phyloP scores from a whole-genome alignment of 164 flowering plant genomes.

The Aristolochia contorta region DNA sequence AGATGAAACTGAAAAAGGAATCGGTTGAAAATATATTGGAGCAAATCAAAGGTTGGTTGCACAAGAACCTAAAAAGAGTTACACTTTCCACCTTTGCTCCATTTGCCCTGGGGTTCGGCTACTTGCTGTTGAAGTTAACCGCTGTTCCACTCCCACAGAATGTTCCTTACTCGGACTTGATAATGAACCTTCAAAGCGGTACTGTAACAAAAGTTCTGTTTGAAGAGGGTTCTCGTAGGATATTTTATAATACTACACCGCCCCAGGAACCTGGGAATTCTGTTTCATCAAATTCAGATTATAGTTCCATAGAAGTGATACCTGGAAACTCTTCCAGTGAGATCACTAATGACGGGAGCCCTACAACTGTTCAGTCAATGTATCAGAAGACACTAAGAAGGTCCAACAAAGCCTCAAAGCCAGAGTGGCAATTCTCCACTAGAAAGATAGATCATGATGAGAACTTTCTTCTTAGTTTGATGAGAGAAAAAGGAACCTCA shows the following conservation, averaged over 20 bases:
- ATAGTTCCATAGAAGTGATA: neutral
- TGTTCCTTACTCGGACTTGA: conserved; percentile 81
- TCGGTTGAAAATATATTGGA: conserved; percentile 29
- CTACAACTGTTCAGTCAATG: too few relatives aligned
- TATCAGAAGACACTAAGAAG: too few relatives aligned
- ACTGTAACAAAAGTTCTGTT: conserved; percentile 58
- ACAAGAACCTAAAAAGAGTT: conserved; percentile 44
- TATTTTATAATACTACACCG: conserved; percentile 45
- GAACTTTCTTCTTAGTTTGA: conserved; percentile 70
- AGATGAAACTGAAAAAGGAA: conserved; percentile 35
- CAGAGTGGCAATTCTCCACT: conserved; percentile 75
- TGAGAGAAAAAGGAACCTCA: conserved; percentile 74
- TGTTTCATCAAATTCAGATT: neutral
- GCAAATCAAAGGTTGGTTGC: conserved; percentile 33
- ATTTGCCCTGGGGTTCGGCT: conserved; percentile 53
- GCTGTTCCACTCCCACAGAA: conserved; percentile 50
- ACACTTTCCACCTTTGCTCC: conserved; percentile 35
- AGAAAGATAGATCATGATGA: conserved; percentile 91
- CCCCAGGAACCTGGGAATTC: conserved; percentile 13
- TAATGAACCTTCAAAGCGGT: conserved; percentile 57
- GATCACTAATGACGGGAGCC: neutral
- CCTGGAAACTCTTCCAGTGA: neutral
- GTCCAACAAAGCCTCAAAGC: conserved; percentile 18
- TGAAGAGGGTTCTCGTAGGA: conserved; percentile 86
- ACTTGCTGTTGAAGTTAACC: conserved; percentile 53